Conservation (phyloP, 495 filamentous ascomycete genomes). For the Penicillium coprophilum region DNA sequence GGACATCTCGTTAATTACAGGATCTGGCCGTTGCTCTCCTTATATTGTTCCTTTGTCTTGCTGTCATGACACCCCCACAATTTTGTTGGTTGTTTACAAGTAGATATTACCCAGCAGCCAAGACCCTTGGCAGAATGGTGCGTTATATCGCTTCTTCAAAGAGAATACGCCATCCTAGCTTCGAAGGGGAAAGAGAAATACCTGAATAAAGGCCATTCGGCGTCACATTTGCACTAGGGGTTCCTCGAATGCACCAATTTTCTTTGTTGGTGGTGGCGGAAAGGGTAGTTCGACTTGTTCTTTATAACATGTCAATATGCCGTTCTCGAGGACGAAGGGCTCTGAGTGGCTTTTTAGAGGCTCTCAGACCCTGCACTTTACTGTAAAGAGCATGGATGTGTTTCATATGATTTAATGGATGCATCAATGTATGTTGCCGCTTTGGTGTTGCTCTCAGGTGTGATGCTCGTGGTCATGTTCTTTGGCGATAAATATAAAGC, state of each 20-base stretch:
- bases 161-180: neutral
- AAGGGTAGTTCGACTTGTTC: neutral
- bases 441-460: neutral
- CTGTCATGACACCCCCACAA: neutral
- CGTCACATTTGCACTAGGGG: neutral
- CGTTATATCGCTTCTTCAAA: neutral
- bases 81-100: neutral
- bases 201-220: neutral
- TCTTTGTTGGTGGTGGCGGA: constrained; percentile 4
- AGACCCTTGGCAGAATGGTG: neutral
- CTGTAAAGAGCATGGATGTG: neutral
- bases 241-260: neutral
- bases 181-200: neutral
- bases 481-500: constrained; percentile 2
- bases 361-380: neutral
- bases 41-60: neutral
- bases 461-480: neutral
- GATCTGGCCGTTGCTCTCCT: neutral
- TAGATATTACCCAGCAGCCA: neutral
- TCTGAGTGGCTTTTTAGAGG: neutral
- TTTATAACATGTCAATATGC: neutral
- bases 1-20: neutral
- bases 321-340: neutral
- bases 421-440: constrained; percentile 5
- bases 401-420: constrained; percentile 4